These are phyloP conservation scores for Apiotrichum gamsii DNA, from an alignment of 1,284 basidiomycete species.

Conservation along the genomic window DNA sequence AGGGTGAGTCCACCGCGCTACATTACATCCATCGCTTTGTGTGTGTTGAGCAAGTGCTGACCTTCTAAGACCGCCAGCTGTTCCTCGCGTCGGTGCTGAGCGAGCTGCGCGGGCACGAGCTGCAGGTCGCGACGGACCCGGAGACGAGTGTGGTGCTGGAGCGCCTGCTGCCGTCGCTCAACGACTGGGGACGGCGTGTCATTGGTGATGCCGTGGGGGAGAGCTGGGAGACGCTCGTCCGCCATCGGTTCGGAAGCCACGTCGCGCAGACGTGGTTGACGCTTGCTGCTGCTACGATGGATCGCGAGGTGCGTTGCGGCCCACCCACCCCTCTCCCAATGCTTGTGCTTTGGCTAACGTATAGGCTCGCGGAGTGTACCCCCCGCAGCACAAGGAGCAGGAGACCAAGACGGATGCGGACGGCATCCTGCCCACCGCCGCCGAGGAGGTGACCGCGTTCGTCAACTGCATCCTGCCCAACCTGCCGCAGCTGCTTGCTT, in stretches of 20 bases:
- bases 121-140: conserved; percentile 80
- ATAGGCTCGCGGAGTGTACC: conserved; percentile 60
- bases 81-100: conserved; percentile 77
- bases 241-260: conserved; percentile 84
- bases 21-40: too few species aligned
- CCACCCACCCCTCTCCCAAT: background rate
- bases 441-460: conserved; percentile 37
- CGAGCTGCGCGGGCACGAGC: conserved; percentile 79
- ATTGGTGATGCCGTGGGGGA: conserved; percentile 76
- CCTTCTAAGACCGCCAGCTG: conserved; percentile 61
- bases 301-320: conserved; percentile 62
- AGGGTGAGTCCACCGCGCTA: conserved; percentile 68
- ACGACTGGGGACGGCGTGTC: conserved; percentile 83
- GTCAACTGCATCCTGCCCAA: conserved; percentile 48
- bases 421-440: conserved; percentile 69
- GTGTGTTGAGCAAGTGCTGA: background rate
- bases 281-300: conserved; percentile 65
- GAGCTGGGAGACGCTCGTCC: conserved; percentile 67
- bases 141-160: conserved; percentile 84
- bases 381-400: conserved; percentile 52
- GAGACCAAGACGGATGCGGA: conserved; percentile 13
- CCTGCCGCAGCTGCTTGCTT: conserved; percentile 62
- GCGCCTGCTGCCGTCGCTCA: conserved; percentile 81
- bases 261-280: conserved; percentile 81
- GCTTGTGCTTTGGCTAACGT: conserved; percentile 1